These are phyloP conservation scores for Penicillium antarcticum DNA, from an alignment of 495 filamentous ascomycete genomes.

Conservation along the genomic window DNA sequence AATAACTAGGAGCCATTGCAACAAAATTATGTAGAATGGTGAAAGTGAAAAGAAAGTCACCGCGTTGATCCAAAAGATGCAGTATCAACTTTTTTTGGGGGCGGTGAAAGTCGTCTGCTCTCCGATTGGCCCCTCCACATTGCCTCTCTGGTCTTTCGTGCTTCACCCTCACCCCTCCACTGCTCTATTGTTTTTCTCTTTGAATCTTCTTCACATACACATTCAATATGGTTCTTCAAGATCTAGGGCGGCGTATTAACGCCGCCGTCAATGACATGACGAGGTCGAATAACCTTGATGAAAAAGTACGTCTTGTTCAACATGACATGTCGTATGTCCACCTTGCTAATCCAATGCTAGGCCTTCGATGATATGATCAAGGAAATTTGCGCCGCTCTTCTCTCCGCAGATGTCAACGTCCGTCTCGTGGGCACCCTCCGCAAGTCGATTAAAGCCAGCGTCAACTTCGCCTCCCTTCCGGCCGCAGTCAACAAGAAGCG, in stretches of 20 bases:
- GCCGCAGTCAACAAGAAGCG: slow-evolving; percentile 95
- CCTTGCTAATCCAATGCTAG: slow-evolving; percentile 41
- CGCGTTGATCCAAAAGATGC: slow-evolving; percentile 4
- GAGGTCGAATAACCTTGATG: slow-evolving; percentile 84
- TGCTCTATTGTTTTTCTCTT: slow-evolving; percentile 2
- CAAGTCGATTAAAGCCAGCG: slow-evolving; percentile 83
- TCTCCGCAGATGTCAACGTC: slow-evolving; percentile 96
- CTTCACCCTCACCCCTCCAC: slow-evolving; percentile 22
- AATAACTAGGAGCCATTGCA: slow-evolving; percentile 39
- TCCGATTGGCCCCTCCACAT: slow-evolving; percentile 38
- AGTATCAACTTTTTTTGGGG: slow-evolving; percentile 35
- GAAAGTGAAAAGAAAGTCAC: slow-evolving; percentile 4
- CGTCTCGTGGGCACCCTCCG: slow-evolving; percentile 88
- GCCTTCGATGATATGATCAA: slow-evolving; percentile 98
- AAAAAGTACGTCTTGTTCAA: slow-evolving; percentile 63
- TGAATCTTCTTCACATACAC: neutral
- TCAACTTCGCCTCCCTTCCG: slow-evolving; percentile 90
- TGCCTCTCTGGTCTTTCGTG: slow-evolving; percentile 22
- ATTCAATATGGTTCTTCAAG: slow-evolving; percentile 89
- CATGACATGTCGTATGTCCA: neutral
- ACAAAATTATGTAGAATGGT: slow-evolving; percentile 6
- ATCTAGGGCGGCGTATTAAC: slow-evolving; percentile 97
- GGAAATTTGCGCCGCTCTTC: slow-evolving; percentile 88
- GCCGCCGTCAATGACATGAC: slow-evolving; percentile 92
- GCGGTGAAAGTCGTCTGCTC: slow-evolving; percentile 26